Conservation (phyloP, 2,329 filamentous ascomycete genomes). For the Colletotrichum sublineola region DNA sequence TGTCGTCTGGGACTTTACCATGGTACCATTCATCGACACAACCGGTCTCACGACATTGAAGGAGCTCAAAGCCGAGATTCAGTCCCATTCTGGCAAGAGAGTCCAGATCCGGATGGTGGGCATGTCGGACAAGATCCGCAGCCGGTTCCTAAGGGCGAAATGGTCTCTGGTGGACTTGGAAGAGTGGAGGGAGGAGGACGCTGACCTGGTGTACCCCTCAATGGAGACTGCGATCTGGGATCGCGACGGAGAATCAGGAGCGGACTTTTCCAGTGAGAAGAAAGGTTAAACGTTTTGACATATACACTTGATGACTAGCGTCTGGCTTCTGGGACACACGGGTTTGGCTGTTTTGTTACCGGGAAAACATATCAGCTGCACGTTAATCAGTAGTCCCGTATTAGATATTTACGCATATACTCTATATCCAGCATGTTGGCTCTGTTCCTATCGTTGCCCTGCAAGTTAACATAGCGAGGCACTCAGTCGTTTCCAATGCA, state of each 20-base stretch:
- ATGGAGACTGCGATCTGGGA: slow-evolving; percentile 40
- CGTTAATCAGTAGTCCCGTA: not conserved
- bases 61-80: slow-evolving; percentile 63
- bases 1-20: slow-evolving; percentile 66
- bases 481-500: no score
- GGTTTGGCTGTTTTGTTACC: not conserved
- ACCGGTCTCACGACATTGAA: slow-evolving; percentile 65
- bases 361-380: not conserved
- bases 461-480: no score
- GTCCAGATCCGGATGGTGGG: slow-evolving; percentile 64
- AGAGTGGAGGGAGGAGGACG: slow-evolving; percentile 38
- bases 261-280: slow-evolving; percentile 25
- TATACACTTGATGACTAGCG: not conserved
- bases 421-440: not conserved
- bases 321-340: not conserved
- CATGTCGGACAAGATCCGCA: slow-evolving; percentile 58
- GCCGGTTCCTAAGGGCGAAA: slow-evolving; percentile 55
- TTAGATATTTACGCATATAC: not conserved
- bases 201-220: slow-evolving; percentile 36
- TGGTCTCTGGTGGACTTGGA: slow-evolving; percentile 48
- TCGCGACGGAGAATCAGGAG: slow-evolving; percentile 31
- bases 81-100: slow-evolving; percentile 61
- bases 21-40: slow-evolving; percentile 66
- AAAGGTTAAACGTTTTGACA: not conserved
- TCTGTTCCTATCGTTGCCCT: no score